These are phyloP conservation scores for Geotrichum bryndzae DNA, from an alignment of 1,139 yeast genomes.

Conservation along the genomic window DNA sequence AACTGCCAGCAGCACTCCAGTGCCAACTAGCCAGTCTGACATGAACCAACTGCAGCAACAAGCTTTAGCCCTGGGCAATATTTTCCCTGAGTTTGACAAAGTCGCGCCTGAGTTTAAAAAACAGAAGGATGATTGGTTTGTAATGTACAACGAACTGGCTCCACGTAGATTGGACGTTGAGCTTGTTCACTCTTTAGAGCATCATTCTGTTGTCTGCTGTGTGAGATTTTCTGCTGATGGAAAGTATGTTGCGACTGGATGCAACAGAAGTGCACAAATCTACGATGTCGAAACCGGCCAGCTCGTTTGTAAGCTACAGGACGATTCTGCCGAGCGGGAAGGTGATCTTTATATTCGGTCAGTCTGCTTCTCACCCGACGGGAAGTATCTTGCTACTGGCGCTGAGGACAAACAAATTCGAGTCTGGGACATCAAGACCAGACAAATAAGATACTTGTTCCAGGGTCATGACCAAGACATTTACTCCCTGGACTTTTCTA, in stretches of 20 bases:
- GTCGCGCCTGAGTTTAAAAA: constrained; percentile 71
- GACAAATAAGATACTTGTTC: constrained; percentile 80
- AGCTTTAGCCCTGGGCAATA: constrained; percentile 40
- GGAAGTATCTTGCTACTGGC: constrained; percentile 92
- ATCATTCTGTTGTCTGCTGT: constrained; percentile 92
- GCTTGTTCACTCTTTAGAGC: constrained; percentile 82
- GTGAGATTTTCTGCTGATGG: constrained; percentile 77
- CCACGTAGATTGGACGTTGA: constrained; percentile 74
- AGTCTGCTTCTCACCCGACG: constrained; percentile 96
- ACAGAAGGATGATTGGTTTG: constrained; percentile 81
- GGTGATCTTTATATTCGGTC: constrained; percentile 89
- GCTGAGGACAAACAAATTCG: constrained; percentile 96
- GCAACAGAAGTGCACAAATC: constrained; percentile 93
- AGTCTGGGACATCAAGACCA: constrained; percentile 90
- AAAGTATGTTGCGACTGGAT: constrained; percentile 90
- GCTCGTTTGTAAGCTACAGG: constrained; percentile 77
- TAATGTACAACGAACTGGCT: constrained; percentile 83
- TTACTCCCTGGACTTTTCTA: constrained; percentile 91
- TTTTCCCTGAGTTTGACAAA: constrained; percentile 76
- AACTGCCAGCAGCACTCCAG: not conserved
- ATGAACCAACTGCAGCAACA: constrained; percentile 31
- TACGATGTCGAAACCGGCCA: constrained; percentile 91
- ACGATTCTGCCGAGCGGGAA: constrained; percentile 52
- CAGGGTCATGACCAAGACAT: constrained; percentile 97
- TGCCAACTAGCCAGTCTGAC: constrained; percentile 23